Evolutionary conservation across 805 yeast genomes (phyloP).

Genomic region (Saccharomyces paradoxus): DNA sequence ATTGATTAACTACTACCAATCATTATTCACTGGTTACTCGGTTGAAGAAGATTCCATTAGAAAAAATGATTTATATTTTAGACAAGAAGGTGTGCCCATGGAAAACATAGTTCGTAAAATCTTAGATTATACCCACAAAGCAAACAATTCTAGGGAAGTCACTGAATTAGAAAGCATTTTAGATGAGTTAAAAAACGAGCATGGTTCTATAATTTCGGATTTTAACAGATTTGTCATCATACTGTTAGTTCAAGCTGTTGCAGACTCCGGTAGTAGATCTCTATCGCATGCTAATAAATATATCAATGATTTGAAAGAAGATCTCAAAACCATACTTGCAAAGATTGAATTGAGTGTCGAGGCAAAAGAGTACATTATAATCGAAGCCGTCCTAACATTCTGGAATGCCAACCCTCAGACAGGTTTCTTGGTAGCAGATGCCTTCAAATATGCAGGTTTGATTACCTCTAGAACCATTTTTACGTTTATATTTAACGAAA

Average conservation of each 20-base stretch:
- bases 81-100: slow-evolving; percentile 33
- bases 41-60: slow-evolving; percentile 25
- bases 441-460: slow-evolving; percentile 40
- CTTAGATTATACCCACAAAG: slow-evolving; percentile 33
- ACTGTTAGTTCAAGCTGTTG: slow-evolving; percentile 59
- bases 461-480: slow-evolving; percentile 37
- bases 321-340: slow-evolving; percentile 30
- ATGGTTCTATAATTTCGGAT: slow-evolving; percentile 27
- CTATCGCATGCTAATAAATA: slow-evolving; percentile 64
- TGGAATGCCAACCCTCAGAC: slow-evolving; percentile 63
- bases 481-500: slow-evolving; percentile 33
- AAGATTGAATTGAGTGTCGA: slow-evolving; percentile 24
- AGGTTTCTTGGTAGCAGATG: slow-evolving; percentile 52
- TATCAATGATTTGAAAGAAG: slow-evolving; percentile 35
- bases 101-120: slow-evolving; percentile 32
- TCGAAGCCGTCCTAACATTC: slow-evolving; percentile 49
- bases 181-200: slow-evolving; percentile 25
- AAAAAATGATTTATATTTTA: slow-evolving; percentile 34
- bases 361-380: slow-evolving; percentile 36
- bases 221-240: slow-evolving; percentile 45
- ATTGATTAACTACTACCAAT: slow-evolving; percentile 32
- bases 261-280: slow-evolving; percentile 82
- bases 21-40: slow-evolving; percentile 19
- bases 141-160: slow-evolving; percentile 23
- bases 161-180: slow-evolving; percentile 27